A percentile compares a stretch with the other conserved stretches of the same genome.
Evolutionary conservation across 2,329 filamentous ascomycete species (phyloP).

Genomic region (Penicillium sp.): DNA sequence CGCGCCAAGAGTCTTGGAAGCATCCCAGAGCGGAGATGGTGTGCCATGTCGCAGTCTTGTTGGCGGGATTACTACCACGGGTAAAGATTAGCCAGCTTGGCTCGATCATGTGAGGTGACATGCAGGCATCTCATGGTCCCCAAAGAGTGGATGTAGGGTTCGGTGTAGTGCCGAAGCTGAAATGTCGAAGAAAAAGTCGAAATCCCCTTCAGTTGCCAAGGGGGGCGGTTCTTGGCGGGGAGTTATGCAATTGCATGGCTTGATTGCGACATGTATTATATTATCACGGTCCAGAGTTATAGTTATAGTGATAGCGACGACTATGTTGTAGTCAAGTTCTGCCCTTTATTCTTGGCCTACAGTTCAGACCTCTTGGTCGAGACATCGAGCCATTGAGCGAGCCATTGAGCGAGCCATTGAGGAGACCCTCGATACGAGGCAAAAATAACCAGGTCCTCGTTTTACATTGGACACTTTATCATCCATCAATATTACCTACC

Average conservation of each 20-base stretch:
- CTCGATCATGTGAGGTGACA: background rate
- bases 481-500: constrained; percentile 20
- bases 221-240: background rate
- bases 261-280: background rate
- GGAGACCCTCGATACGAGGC: background rate
- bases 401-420: too few relatives aligned
- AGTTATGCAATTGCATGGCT: background rate
- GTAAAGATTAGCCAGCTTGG: background rate
- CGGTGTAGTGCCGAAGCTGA: background rate
- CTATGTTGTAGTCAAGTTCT: background rate
- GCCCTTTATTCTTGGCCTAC: background rate
- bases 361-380: background rate
- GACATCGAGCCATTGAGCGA: background rate
- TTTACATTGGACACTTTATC: background rate
- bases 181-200: background rate
- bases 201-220: background rate
- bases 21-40: background rate
- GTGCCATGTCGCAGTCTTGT: background rate
- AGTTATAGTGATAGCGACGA: background rate
- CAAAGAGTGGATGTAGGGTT: background rate
- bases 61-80: background rate
- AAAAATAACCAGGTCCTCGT: background rate
- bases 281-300: background rate
- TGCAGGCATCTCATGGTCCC: background rate
- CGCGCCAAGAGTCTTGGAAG: constrained; percentile 11